Percentiles rank a stretch among this genome's conserved stretches.
These are phyloP conservation scores for Didymella arachidicola DNA, from an alignment of 2,329 filamentous ascomycete genomes.

Conservation along the genomic window DNA sequence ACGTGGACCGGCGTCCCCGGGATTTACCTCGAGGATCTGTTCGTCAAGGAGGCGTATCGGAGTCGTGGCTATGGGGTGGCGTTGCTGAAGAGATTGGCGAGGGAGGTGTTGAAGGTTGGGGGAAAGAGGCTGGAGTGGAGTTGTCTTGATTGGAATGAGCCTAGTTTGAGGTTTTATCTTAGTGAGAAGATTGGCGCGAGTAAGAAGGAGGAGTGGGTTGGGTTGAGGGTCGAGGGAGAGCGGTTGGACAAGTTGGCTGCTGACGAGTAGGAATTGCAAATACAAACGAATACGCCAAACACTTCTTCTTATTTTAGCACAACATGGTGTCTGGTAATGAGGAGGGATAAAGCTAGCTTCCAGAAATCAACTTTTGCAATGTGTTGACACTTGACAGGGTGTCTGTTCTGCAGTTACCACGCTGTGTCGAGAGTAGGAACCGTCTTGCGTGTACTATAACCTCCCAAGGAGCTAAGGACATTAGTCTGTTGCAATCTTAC, in stretches of 20 bases:
- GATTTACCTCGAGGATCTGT: conserved; percentile 95
- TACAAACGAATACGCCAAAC: no score
- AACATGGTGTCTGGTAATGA: no score
- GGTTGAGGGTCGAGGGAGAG: conserved; percentile 76
- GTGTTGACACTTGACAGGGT: no score
- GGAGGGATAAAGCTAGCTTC: no score
- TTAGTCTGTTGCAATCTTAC: no score
- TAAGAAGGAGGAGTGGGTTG: conserved; percentile 75
- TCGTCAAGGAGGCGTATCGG: conserved; percentile 74
- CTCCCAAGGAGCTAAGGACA: no score
- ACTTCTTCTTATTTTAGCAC: no score
- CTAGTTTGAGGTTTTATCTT: conserved; percentile 83
- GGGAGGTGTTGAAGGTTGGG: conserved; percentile 74
- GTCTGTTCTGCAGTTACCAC: no score
- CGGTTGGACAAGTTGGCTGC: conserved; percentile 65
- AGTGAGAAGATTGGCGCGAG: conserved; percentile 65
- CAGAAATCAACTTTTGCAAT: no score
- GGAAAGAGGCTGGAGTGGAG: conserved; percentile 87
- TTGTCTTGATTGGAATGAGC: conserved; percentile 92
- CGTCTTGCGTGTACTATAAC: no score
- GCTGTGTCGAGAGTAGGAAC: no score
- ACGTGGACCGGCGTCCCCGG: conserved; percentile 90
- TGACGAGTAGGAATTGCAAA: not conserved
- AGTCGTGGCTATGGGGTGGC: conserved; percentile 80
- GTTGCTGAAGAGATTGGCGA: conserved; percentile 78